Base-by-base conservation (phyloP, 352 stramenopile genomes). In the Aphanomyces invadans region DNA sequence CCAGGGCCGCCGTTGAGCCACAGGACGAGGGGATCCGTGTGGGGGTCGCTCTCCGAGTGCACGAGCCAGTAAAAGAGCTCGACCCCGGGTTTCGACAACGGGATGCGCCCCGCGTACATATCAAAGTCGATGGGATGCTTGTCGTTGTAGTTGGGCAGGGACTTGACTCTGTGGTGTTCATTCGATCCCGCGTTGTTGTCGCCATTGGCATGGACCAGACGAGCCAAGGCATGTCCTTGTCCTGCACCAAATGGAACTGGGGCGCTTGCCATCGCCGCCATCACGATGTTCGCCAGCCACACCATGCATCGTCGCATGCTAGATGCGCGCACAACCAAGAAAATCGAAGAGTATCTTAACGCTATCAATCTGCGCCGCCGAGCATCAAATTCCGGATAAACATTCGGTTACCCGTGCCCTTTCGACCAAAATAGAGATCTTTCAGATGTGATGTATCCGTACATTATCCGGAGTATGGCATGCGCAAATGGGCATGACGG, bases 1-100 rank as follows among this genome's bases (percentile, higher is more conserved):
- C 90, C 90, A 0, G 90, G 91, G 3, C 90, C 92, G 28, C 92
- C 90, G 63, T 97, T 98, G 36, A 95, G 79, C 92, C 90, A 97
- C 11, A 96, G 74, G 46, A 97, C 79, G 53, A 97, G 68, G 25
- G 89, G 89, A 59, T 89, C 83, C 9, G 44, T 81, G n/a, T 74
- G 73, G 11, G 81, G 76, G 25, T 76, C 70, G 21, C 69, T 67
- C 15, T 75, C 70, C 45, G 74, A 85, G 69, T 90, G 68, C 2
- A 80, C 64, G 60, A 86, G 86, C 80, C 80, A 89, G 69, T 90
- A 90, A 69, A 89, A 91, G 31, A 91, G 31, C 36, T 70, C 10
- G 23, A 38, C 52, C 12, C 87, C 78, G 52, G 78, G 65, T 15
- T 71, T 76, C 32, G 77, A 28, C 4, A 89, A 71, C 57, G 83